These are phyloP conservation scores for Rhododendron molle DNA, from an alignment of 148 eudicot genomes.

Conservation along the genomic window DNA sequence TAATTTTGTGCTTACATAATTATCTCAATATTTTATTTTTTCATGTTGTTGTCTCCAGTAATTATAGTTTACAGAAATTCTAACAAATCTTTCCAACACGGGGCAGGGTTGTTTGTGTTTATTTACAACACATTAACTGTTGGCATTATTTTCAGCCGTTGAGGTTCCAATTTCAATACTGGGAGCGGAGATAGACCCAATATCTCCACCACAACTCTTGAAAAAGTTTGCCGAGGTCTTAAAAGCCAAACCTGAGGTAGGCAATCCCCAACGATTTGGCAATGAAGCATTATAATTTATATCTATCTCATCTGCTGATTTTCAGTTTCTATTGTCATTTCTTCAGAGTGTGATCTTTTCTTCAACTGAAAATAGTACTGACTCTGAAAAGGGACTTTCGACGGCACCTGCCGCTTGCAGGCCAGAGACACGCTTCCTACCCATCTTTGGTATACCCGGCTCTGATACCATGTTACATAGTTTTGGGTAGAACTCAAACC, in stretches of 20 bases:
- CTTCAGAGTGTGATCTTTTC: neutral
- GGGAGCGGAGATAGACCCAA: constrained; percentile 59
- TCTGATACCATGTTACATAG: no score
- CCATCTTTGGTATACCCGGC: no score
- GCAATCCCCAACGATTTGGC: neutral
- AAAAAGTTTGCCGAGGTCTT: constrained; percentile 62
- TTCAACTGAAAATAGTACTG: neutral
- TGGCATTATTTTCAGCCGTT: constrained; percentile 35
- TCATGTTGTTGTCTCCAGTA: no score
- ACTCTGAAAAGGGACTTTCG: neutral
- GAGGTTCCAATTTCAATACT: constrained; percentile 61
- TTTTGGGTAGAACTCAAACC: no score
- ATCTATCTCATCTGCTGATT: neutral
- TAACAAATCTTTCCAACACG: no score
- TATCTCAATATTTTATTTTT: no score
- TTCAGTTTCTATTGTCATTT: neutral
- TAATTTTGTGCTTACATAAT: no score
- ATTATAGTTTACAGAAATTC: no score
- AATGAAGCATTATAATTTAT: neutral
- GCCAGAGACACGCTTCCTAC: no score
- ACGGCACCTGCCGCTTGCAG: no score
- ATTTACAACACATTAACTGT: neutral
- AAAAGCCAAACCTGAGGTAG: constrained; percentile 62
- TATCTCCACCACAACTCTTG: constrained; percentile 61
- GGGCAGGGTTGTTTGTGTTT: neutral